phyloP scores from a whole-genome alignment of 176 grass and related monocot genomes.

The Eragrostis nindensis region DNA sequence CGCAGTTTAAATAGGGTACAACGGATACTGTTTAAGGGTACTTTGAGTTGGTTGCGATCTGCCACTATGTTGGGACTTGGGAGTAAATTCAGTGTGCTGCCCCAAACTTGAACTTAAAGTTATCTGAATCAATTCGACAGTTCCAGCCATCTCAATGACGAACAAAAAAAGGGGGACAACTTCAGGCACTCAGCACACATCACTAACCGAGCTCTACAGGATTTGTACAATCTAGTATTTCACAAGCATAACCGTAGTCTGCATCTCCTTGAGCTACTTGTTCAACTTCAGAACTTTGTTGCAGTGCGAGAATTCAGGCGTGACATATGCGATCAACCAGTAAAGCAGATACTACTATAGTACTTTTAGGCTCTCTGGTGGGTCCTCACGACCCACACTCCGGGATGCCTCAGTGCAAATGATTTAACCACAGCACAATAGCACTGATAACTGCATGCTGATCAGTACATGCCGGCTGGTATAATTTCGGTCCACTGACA shows the following conservation, averaged over 20 bases:
- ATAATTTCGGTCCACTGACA: constrained; percentile 20
- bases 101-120: not conserved
- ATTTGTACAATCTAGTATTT: not conserved
- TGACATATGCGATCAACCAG: constrained; percentile 10
- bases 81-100: not conserved
- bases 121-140: not conserved
- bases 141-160: not conserved
- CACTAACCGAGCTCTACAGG: not conserved
- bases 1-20: constrained; percentile 10
- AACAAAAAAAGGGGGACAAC: not conserved
- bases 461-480: not conserved
- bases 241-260: not conserved
- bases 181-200: not conserved
- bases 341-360: constrained; percentile 23
- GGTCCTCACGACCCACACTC: no score
- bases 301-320: not conserved
- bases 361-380: not conserved
- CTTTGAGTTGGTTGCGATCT: not conserved
- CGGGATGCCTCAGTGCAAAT: not conserved
- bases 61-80: not conserved
- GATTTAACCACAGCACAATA: not conserved
- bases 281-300: not conserved
- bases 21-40: not conserved
- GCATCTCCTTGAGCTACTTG: not conserved
- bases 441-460: not conserved